Evolutionary conservation across 306 rosid species (phyloP), one percentile per base, ranked within the genome.

Genomic region (Citrullus mucosospermus): DNA sequence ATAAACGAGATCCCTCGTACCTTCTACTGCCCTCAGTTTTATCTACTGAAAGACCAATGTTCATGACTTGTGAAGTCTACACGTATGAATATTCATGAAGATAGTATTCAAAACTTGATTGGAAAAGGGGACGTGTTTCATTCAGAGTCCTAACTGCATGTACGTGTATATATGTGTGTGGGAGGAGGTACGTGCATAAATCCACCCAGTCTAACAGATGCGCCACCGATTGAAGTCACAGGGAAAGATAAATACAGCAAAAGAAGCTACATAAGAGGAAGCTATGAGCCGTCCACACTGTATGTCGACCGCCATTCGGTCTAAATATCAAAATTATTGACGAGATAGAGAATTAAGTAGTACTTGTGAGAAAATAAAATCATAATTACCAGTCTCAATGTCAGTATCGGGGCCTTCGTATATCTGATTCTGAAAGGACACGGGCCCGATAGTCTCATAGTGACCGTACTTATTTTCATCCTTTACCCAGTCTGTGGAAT

Each of bases 381-480:
- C 28, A 63, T 0, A 71, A 55, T 38, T 46, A 95, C 99, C 99
- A 5, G 99, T 95, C 84, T 92, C 97, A 62, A 92, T 92, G 77
- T 95, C 99, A 81, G 97, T 95, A 80, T 95, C 99, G 81, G 99
- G 97, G 4, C 97, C 99, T 80, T 95, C 99, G 34, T 88, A 95
- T 78, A 95, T 95, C 91, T 95, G 99, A 82, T 89, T 95, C 38
- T 85, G 86, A 80, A 92, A 95, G 65, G 91, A 87, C 73, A 86
- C 84, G 51, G 87, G 84, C 22, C 89, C 93, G 58, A 95, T 78
- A 75, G 89, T 85, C 65, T 95, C 96, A 39, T 89, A 95, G 78
- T 88, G 97, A 10, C 99, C 99, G 39, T 95, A 95, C 92, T 95
- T 95, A 81, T 86, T 95, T 70, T 92, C 99, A 83, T 92, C 97